A percentile compares a stretch with the other conserved stretches of the same genome.
Conservation (phyloP, 345 rosid species). For the Rhodamnia argentea region DNA sequence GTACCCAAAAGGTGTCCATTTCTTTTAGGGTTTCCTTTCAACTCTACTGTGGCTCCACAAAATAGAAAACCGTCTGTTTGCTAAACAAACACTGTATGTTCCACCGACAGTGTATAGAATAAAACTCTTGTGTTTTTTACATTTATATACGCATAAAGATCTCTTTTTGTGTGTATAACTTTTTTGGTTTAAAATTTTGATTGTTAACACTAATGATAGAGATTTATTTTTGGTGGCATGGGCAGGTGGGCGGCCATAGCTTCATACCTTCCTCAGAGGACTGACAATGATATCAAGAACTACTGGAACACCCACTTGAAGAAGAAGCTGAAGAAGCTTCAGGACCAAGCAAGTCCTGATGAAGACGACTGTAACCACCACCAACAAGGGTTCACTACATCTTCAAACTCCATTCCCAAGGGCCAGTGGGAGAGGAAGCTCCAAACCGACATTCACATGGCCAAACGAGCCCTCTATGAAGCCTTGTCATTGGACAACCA, state of each 20-base stretch:
- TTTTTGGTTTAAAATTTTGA: background rate
- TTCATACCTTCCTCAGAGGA: constrained; percentile 44
- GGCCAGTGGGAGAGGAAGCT: constrained; percentile 52
- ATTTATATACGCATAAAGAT: background rate
- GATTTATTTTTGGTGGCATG: background rate
- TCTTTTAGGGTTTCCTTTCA: background rate
- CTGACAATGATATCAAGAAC: constrained; percentile 44
- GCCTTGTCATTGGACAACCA: constrained; percentile 23
- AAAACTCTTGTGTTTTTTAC: background rate
- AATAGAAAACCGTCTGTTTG: background rate
- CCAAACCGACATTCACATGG: constrained; percentile 32
- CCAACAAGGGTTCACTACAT: background rate
- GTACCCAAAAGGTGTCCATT: background rate
- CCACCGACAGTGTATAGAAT: background rate
- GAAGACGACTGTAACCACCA: background rate
- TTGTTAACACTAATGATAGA: background rate
- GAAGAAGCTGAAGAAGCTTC: constrained; percentile 29
- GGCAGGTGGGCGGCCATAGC: constrained; percentile 57
- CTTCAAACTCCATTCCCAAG: constrained; percentile 2
- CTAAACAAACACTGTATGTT: background rate
- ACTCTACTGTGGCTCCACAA: background rate
- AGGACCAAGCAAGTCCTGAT: constrained; percentile 2
- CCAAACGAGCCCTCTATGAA: constrained; percentile 28
- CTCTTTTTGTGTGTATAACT: background rate
- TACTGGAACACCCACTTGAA: constrained; percentile 45